Percentiles rank a stretch among this genome's conserved stretches.
phyloP scores from a whole-genome alignment of 2,329 filamentous ascomycete species.

The Neofusicoccum umdonicola region DNA sequence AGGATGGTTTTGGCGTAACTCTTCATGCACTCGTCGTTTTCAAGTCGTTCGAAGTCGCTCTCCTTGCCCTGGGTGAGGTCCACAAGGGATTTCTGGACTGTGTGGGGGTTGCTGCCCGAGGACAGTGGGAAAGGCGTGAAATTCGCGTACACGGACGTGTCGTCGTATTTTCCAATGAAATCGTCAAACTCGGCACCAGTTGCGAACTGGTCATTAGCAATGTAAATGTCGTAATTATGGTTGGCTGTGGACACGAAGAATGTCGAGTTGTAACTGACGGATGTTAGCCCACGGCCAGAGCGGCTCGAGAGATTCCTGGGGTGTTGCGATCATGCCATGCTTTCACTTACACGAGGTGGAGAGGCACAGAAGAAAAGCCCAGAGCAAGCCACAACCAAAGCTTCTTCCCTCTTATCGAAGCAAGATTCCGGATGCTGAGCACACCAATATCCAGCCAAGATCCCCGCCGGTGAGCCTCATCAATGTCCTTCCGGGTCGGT shows the following conservation, averaged over 20 bases:
- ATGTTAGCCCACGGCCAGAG: neutral
- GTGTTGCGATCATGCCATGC: neutral
- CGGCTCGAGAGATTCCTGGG: no score
- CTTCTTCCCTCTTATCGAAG: slow-evolving; percentile 22
- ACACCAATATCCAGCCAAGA: slow-evolving; percentile 48
- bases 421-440: slow-evolving; percentile 41
- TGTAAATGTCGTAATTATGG: slow-evolving; percentile 21
- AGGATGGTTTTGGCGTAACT: slow-evolving; percentile 22
- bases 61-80: neutral
- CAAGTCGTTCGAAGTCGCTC: slow-evolving; percentile 17
- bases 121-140: neutral
- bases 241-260: slow-evolving; percentile 24
- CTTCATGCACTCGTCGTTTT: slow-evolving; percentile 22
- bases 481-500: slow-evolving; percentile 50
- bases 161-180: neutral
- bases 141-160: neutral
- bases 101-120: neutral
- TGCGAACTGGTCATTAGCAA: slow-evolving; percentile 21
- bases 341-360: slow-evolving; percentile 37
- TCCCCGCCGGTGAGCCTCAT: slow-evolving; percentile 45
- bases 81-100: neutral
- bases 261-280: slow-evolving; percentile 27
- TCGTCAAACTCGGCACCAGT: slow-evolving; percentile 13
- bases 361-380: slow-evolving; percentile 31
- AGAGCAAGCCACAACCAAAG: slow-evolving; percentile 25